Evolutionary conservation across 441 rosid genomes (phyloP).

Genomic region (Theobroma grandiflorum): DNA sequence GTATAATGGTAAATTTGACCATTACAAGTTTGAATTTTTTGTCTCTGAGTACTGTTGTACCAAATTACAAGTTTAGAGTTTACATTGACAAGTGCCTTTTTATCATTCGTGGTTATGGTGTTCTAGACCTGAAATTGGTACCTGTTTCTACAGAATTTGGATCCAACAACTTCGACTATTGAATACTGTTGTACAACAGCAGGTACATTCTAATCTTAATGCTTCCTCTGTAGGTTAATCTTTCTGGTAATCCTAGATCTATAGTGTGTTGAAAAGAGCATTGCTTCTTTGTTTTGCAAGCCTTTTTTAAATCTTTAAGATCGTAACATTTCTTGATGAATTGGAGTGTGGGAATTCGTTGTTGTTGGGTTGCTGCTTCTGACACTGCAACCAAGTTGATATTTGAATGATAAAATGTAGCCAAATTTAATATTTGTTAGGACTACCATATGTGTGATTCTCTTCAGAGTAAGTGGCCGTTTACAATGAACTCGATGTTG

Average conservation of each 20-base stretch:
- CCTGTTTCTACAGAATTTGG: conserved; percentile 61
- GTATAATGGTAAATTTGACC: too few relatives aligned
- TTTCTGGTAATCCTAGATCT: conserved; percentile 13
- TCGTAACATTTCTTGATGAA: conserved; percentile 10
- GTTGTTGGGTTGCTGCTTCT: not conserved
- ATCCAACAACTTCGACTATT: conserved; percentile 74
- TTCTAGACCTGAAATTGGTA: conserved; percentile 14
- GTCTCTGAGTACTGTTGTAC: not conserved
- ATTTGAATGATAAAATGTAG: not conserved
- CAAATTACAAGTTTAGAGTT: conserved; percentile 15
- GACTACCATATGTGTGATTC: not conserved
- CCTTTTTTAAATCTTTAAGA: conserved; percentile 11
- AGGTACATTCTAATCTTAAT: conserved; percentile 52
- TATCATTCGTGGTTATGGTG: not conserved
- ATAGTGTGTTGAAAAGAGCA: conserved; percentile 16
- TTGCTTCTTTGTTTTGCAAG: conserved; percentile 10
- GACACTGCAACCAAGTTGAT: not conserved
- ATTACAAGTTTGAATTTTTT: not conserved
- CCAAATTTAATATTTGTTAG: not conserved
- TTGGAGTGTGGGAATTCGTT: not conserved
- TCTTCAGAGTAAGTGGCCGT: not conserved
- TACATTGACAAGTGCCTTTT: not conserved
- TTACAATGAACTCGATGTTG: conserved; percentile 7
- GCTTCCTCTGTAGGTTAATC: conserved; percentile 23
- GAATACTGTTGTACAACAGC: conserved; percentile 91